Conservation (phyloP, 2,329 filamentous ascomycete genomes). For the Chrysoporthe cubensis region DNA sequence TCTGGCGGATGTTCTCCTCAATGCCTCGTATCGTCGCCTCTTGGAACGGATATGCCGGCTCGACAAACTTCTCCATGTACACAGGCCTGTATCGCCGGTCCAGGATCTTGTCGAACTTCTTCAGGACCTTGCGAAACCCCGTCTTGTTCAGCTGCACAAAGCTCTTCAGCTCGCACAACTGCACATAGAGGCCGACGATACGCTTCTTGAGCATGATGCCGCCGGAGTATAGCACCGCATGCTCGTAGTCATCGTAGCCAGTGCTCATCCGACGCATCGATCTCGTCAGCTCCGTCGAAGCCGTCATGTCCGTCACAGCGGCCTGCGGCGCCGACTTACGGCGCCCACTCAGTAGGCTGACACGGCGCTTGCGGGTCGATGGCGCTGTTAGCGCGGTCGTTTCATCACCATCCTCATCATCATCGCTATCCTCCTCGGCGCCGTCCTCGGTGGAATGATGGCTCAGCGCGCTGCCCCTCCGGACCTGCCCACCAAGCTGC, state of each 20-base stretch:
- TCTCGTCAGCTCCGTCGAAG: constrained; percentile 63
- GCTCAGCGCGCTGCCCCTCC: constrained; percentile 45
- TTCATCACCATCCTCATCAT: constrained; percentile 63
- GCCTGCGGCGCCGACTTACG: constrained; percentile 43
- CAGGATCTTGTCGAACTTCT: constrained; percentile 98
- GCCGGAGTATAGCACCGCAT: constrained; percentile 67
- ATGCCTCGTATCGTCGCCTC: constrained; percentile 71
- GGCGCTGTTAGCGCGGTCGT: constrained; percentile 59
- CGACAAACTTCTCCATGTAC: constrained; percentile 77
- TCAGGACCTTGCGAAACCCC: constrained; percentile 93
- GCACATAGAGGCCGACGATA: constrained; percentile 84
- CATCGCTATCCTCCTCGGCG: constrained; percentile 66
- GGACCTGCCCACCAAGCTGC: constrained; percentile 30
- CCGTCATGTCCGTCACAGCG: constrained; percentile 59
- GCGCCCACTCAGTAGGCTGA: constrained; percentile 43
- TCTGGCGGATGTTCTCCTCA: constrained; percentile 70
- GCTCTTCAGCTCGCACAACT: constrained; percentile 92
- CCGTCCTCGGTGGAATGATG: constrained; percentile 59
- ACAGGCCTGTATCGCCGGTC: constrained; percentile 77
- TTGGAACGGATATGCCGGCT: constrained; percentile 80
- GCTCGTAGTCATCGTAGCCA: constrained; percentile 79
- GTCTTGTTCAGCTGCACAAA: constrained; percentile 96
- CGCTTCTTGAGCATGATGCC: constrained; percentile 91
- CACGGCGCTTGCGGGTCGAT: constrained; percentile 49
- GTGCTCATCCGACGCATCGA: constrained; percentile 66